A percentile compares a stretch with the other conserved stretches of the same genome.
phyloP scores from a whole-genome alignment of 768 basidiomycete genomes.

The Tricholoma hemisulphureum region DNA sequence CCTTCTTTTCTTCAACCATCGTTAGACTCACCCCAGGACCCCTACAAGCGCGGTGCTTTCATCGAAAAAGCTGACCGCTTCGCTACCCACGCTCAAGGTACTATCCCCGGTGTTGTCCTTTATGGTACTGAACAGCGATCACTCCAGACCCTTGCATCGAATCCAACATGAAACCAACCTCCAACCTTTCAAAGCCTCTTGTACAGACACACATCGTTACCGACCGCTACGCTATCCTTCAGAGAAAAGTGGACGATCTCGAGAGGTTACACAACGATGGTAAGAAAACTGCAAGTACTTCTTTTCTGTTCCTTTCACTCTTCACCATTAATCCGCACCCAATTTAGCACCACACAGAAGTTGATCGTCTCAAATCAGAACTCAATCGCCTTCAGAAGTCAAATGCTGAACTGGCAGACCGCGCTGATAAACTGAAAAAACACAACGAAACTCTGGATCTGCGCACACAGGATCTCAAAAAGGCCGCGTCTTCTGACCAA shows the following conservation, averaged over 20 bases:
- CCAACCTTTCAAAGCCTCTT: slow-evolving; percentile 16
- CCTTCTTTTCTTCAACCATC: background rate
- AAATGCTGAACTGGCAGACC: slow-evolving; percentile 49
- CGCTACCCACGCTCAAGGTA: slow-evolving; percentile 43
- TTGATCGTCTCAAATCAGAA: slow-evolving; percentile 60
- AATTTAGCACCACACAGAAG: slow-evolving; percentile 55
- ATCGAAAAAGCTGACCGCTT: slow-evolving; percentile 58
- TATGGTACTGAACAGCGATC: background rate
- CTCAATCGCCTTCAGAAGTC: slow-evolving; percentile 47
- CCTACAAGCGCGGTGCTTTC: slow-evolving; percentile 58
- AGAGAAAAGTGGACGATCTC: slow-evolving; percentile 63
- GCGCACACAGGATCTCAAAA: slow-evolving; percentile 64
- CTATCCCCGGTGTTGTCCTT: slow-evolving; percentile 3
- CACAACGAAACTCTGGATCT: slow-evolving; percentile 55
- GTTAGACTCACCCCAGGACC: slow-evolving; percentile 44
- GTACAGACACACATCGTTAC: slow-evolving; percentile 20
- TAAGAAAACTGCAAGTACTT: slow-evolving; percentile 57
- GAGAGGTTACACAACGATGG: slow-evolving; percentile 62
- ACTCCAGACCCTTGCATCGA: slow-evolving; percentile 18
- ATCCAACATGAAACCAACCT: slow-evolving; percentile 24
- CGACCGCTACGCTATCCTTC: slow-evolving; percentile 55
- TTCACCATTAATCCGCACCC: background rate
- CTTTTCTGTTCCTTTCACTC: background rate
- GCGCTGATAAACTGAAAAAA: slow-evolving; percentile 61
- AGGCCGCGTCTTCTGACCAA: slow-evolving; percentile 46